Base-by-base conservation (phyloP, 1,284 basidiomycete species). In the Boletus sp. region DNA sequence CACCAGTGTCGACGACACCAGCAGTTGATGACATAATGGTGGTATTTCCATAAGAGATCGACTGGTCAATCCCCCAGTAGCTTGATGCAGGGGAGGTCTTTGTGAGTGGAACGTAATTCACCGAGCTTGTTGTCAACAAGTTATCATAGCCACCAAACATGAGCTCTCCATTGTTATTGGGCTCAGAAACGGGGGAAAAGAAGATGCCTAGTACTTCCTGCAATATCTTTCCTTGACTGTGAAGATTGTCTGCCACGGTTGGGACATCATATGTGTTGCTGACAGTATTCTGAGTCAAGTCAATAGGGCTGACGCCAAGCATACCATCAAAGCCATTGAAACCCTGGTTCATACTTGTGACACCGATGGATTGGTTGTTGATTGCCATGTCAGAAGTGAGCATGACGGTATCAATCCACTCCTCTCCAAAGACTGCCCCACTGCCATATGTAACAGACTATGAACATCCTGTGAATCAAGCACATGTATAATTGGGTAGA, bases 1-100 rank as follows among this genome's bases (percentile, higher is more conserved):
- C 85, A 47, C 84, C 83, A 9, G 82, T 55, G 22, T 63, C 62
- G 35, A 63, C 27, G 20, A 63, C 27, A 7, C 64, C 64, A 33
- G 78, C 71, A 9, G 77, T 72, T 3, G 62, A 58, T 5, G 65
- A 57, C 54, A 84, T 64, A 44, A 84, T 73, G 0, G 64, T 61
- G 11, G 69, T 66, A 3, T 58, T 36, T 46, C 78, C 82, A 60
- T 84, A 84, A 2, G 67, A 62, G 56, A 85, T 64, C 43, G 72
- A 71, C 68, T 82, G 78, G 61, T 84, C 74, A 56, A 85, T 80
- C 22, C 83, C 83, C 82, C 81, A 84, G 67, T 76, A 84, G 3
- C 60, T 27, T 45, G 73, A 76, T 1, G 81, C 78, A 13, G 78
- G 79, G 0, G 66, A 71, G 4, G 77, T 81, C 22, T 55, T 70